Evolutionary conservation across 2,329 filamentous ascomycete species (phyloP), one percentile per base, ranked within the genome.

Genomic region (Monosporascus cannonballus): DNA sequence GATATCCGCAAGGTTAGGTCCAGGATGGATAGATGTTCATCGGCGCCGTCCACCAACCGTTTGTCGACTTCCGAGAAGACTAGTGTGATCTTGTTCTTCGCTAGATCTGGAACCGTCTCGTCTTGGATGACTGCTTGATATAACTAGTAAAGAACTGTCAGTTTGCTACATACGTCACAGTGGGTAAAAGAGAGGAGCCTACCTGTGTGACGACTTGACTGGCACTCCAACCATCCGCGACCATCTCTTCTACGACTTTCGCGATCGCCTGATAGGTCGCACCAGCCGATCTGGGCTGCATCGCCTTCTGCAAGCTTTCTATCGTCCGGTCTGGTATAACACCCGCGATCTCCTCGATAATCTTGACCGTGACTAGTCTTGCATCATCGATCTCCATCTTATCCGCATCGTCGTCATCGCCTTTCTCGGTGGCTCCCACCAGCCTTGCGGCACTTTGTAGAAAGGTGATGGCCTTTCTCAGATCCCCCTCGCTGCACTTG

Each of bases 161-260:
- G 63, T 54, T 48, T 45, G n/a, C 11, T 9, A 18, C 27, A 57
- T 15, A 7, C 25, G 20, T 11, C 38, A 45, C 24, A 6, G 15
- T 4, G 27, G 36, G 6, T 42, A 37, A 30, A 30, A 41, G 18
- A 2, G 7, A 8, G 47, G 39, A 48, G 64, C 74, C 70, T 73
- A 88, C 86, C 78, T 96, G 91, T 18, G 81, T 76, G 38, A 97
- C 79, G 25, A 96, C 83, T 71, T 97, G 94, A 6, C 86, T 85
- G 24, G 93, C 94, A 68, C 92, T 96, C 93, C 94, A 99, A 8
- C 94, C 94, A 72, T 97, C 94, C 0, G 93, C 93, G 47, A 97
- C 86, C 76, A 99, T 85, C 59, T 96, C 88, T 62, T 92, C 89
- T 5, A 97, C 88, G 6, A 90, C 85, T 59, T 84, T 84, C 0